Percentiles rank a stretch among this genome's conserved stretches.
Conservation (phyloP, 352 stramenopile genomes). For the Thalassiosira livingstoniorum region DNA sequence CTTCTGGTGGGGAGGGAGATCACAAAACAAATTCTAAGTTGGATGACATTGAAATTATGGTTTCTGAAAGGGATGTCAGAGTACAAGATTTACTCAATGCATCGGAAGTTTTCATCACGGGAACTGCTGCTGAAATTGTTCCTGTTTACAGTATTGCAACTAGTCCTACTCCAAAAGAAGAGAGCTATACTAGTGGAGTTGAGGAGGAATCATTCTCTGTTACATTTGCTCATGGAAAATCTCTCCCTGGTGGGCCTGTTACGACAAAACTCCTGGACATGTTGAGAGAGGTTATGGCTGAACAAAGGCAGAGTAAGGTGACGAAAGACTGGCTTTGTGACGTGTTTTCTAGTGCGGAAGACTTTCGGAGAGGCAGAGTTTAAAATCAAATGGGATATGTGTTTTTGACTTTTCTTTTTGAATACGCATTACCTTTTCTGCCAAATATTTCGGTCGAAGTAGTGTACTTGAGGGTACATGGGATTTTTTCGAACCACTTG, state of each 20-base stretch:
- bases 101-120: constrained; percentile 77
- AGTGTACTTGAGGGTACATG: too few species aligned
- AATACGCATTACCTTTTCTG: too few species aligned
- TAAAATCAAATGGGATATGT: too few species aligned
- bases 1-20: constrained; percentile 17
- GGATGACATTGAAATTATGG: constrained; percentile 56
- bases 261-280: constrained; percentile 72
- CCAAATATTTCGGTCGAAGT: too few species aligned
- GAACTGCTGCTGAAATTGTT: constrained; percentile 81
- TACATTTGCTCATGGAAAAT: constrained; percentile 68
- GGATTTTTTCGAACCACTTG: too few species aligned
- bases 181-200: constrained; percentile 52
- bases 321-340: constrained; percentile 75
- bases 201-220: constrained; percentile 65
- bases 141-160: constrained; percentile 76
- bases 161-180: constrained; percentile 34
- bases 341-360: constrained; percentile 66
- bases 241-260: constrained; percentile 67
- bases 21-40: too few species aligned
- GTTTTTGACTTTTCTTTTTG: too few species aligned
- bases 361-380: constrained; percentile 65
- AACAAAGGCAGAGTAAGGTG: constrained; percentile 49
- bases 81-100: constrained; percentile 77
- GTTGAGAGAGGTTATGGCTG: constrained; percentile 75
- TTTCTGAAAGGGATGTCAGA: constrained; percentile 74